Conservation (phyloP, 441 rosid genomes). For the Euphorbia celastroides region DNA sequence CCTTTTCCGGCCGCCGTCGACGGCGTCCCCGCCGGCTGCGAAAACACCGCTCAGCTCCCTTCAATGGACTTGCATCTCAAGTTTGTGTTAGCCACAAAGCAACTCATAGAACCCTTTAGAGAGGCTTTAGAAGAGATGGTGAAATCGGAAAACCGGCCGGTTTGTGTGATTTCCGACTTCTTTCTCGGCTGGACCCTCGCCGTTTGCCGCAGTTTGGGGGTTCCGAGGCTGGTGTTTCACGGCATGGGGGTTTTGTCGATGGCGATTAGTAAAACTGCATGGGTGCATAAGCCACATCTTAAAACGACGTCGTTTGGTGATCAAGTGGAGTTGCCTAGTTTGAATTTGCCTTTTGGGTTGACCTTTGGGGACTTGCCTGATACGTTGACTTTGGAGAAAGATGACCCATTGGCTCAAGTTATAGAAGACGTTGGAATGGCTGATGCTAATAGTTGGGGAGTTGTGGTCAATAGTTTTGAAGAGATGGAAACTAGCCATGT, state of each 20-base stretch:
- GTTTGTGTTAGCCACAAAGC: constrained; percentile 25
- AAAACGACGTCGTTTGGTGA: not conserved
- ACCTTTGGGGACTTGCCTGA: constrained; percentile 17
- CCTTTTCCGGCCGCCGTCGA: constrained; percentile 23
- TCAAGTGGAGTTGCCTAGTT: constrained; percentile 14
- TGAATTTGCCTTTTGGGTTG: constrained; percentile 20
- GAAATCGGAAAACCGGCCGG: constrained; percentile 16
- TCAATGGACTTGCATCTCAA: constrained; percentile 17
- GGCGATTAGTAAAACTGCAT: constrained; percentile 14
- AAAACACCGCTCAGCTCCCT: constrained; percentile 27
- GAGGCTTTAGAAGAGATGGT: constrained; percentile 14
- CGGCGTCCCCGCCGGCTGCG: constrained; percentile 22
- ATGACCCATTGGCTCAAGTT: not conserved
- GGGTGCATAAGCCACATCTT: constrained; percentile 4
- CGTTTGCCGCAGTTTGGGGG: constrained; percentile 17
- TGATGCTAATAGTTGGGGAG: constrained; percentile 28
- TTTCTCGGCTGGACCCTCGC: constrained; percentile 38
- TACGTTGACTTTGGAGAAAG: not conserved
- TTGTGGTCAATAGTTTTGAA: constrained; percentile 31
- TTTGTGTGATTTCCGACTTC: constrained; percentile 31
- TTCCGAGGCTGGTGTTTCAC: constrained; percentile 31
- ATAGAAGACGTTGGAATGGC: constrained; percentile 20
- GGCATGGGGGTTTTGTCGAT: constrained; percentile 31
- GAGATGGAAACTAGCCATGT: constrained; percentile 26
- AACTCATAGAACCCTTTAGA: constrained; percentile 23